phyloP scores from a whole-genome alignment of 2,329 filamentous ascomycete species.

The Ascochyta viciae-villosae region DNA sequence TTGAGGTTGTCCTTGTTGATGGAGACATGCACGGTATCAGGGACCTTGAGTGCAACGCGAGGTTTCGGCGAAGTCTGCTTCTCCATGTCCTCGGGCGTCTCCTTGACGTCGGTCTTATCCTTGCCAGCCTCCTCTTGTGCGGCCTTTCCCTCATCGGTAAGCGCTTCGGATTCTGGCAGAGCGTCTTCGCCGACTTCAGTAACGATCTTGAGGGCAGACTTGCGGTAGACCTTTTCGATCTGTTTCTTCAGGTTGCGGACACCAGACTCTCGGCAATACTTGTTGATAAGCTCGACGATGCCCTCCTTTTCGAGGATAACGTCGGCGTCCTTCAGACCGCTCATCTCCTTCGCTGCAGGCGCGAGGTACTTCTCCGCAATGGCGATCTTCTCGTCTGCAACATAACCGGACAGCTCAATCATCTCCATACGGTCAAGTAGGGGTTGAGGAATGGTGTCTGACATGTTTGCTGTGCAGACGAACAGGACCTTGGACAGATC shows the following conservation, averaged over 20 bases:
- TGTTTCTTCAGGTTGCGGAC: conserved; percentile 99
- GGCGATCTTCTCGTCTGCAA: conserved; percentile 98
- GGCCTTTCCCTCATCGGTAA: conserved; percentile 85
- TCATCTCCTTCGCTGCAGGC: conserved; percentile 91
- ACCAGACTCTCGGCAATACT: conserved; percentile 95
- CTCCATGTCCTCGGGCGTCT: conserved; percentile 64
- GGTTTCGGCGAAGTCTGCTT: conserved; percentile 70
- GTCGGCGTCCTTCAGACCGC: conserved; percentile 87
- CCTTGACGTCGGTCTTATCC: conserved; percentile 67
- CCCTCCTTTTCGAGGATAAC: conserved; percentile 86
- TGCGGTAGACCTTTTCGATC: conserved; percentile 98
- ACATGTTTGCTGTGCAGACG: conserved; percentile 99
- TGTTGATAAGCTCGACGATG: conserved; percentile 97
- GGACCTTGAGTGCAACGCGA: conserved; percentile 79
- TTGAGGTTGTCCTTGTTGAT: conserved; percentile 91
- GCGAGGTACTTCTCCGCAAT: conserved; percentile 94
- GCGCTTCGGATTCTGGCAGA: conserved; percentile 78
- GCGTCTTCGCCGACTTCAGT: conserved; percentile 89
- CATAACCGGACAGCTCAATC: conserved; percentile 94
- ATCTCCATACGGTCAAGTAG: conserved; percentile 97
- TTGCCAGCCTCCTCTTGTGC: conserved; percentile 75
- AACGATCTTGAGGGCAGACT: conserved; percentile 96
- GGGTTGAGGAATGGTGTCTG: conserved; percentile 93
- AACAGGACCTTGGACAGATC: conserved; percentile 98
- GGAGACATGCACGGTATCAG: conserved; percentile 82